A percentile compares a stretch with the other conserved stretches of the same genome.
Evolutionary conservation across 148 eudicot species (phyloP).

Genomic region (Fagopyrum tataricum): DNA sequence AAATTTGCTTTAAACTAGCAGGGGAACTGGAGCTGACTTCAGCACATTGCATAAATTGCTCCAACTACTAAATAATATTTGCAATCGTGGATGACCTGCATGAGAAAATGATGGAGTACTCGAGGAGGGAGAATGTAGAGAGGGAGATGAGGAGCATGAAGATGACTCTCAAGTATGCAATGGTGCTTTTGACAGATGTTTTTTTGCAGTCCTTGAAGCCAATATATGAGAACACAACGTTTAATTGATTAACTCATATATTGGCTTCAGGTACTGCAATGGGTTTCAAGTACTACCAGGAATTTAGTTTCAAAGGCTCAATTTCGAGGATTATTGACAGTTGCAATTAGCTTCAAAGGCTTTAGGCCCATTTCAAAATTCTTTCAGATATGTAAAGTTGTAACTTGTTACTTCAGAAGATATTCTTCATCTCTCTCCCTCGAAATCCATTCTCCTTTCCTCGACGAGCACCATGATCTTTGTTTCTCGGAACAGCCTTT

Average conservation of each 20-base stretch:
- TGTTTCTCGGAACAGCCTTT: conserved; percentile 34
- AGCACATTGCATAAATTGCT: conserved; percentile 41
- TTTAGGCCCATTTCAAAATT: not conserved
- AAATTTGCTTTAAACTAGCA: conserved; percentile 47
- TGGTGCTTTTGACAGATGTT: conserved; percentile 68
- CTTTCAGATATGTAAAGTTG: no score
- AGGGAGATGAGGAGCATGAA: conserved; percentile 90
- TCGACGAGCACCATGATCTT: no score
- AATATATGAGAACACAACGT: conserved; percentile 41
- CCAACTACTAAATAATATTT: conserved; percentile 60
- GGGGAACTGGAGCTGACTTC: conserved; percentile 59
- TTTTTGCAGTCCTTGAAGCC: conserved; percentile 55
- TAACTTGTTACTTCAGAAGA: no score
- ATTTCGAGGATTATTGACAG: not conserved
- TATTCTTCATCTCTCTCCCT: no score
- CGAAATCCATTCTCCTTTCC: no score
- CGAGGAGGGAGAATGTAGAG: conserved; percentile 76
- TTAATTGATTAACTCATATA: no score
- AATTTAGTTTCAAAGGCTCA: no score
- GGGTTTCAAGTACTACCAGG: no score
- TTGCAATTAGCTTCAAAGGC: not conserved
- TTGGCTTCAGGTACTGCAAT: no score
- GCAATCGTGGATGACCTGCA: conserved; percentile 91
- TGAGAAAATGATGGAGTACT: conserved; percentile 85
- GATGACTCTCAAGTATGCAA: conserved; percentile 61